Evolutionary conservation across 495 filamentous ascomycete species (phyloP), one percentile per base, ranked within the genome.

Genomic region (Annulohypoxylon maeteangense): DNA sequence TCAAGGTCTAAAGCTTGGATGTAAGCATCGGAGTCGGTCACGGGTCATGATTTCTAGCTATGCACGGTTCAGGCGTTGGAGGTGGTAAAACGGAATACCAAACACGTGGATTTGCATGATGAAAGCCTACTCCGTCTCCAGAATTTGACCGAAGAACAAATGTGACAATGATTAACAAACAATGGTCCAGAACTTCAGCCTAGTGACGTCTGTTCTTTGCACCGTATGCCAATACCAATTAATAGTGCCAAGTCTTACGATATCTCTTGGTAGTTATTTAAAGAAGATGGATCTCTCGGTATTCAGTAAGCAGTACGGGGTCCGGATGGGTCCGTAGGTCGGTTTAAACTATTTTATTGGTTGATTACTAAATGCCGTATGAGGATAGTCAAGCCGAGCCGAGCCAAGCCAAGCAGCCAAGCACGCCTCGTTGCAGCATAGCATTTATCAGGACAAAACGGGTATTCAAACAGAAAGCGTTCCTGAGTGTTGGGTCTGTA

Each of bases 1-100:
- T 98, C 91, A 97, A 97, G 89, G 93, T 99, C 84, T 98, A 96
- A 80, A 45, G 36, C 36, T 14, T n/a, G 36, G 36, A 40, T 14
- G 40, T 54, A 60, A 14, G 62, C 64, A 48, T 44, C 71, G 51
- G 16, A 48, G 60, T 62, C 44, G 68, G 68, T 68, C 34, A 74
- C 42, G 73, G 68, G 62, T 76, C 65, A 76, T 70, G 62, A 67
- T 62, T 67, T 67, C 58, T 70, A 62, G 20, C 40, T 75, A 74
- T 72, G 70, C 75, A 78, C 71, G 60, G 75, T 78, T 72, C 67
- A 60, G 75, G 75, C 75, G 75, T 78, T 78, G 75, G 70, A 74
- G 73, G 75, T 62, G 75, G 73, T 63, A 74, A 78, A 76, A 78
- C 48, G 75, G 75, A 78, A 78, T 78, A 78, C 75, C 75, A 78